Evolutionary conservation across 2,329 filamentous ascomycete genomes (phyloP), one percentile per base, ranked within the genome.

Genomic region (Aspergillus sp.): DNA sequence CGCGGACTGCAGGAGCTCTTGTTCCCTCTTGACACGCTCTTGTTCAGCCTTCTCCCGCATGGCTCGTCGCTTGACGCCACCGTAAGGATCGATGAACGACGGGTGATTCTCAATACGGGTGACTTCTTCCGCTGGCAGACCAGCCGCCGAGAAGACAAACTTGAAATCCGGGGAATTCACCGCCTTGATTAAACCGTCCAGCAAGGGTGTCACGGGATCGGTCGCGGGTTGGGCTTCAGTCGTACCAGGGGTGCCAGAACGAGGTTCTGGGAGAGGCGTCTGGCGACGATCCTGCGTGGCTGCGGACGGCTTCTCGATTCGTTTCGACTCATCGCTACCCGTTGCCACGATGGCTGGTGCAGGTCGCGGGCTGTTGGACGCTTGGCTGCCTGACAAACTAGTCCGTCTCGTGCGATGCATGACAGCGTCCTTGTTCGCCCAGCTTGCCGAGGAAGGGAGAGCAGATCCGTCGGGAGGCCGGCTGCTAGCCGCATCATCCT

Each of bases 381-480:
- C 88, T 58, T 84, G 86, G 64, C 88, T 95, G 0, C 89, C 92
- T 30, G 89, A 87, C 60, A 91, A 84, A 64, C 91, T 96, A n/a
- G 73, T 62, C 30, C 75, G 54, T 83, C 89, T 61, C 82, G 83
- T 64, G 85, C 85, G 72, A 82, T 90, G 53, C 79, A 82, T 71
- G 77, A 83, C 66, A 51, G 85, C 78, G 65, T 86, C 82, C 67
- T 76, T 85, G 57, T 82, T 86, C 17, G 93, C 94, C 94, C 94
- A 99, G 66, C 87, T 96, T 4, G 93, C 94, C 3, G 92, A 91
- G 1, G 92, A 90, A 2, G 94, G 95, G 40, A 99, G 77, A n/a
- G 91, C 94, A 36, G 94, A 91, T 3, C 87, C 86, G 65, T 96
- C 93, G n/a, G 82, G 84, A 17, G 74, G 73, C 8, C 79, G 74